Percentiles rank a stretch among this genome's conserved stretches.
Evolutionary conservation across 768 basidiomycete genomes (phyloP).

Genomic region (Cantharellus cinnabarinus): DNA sequence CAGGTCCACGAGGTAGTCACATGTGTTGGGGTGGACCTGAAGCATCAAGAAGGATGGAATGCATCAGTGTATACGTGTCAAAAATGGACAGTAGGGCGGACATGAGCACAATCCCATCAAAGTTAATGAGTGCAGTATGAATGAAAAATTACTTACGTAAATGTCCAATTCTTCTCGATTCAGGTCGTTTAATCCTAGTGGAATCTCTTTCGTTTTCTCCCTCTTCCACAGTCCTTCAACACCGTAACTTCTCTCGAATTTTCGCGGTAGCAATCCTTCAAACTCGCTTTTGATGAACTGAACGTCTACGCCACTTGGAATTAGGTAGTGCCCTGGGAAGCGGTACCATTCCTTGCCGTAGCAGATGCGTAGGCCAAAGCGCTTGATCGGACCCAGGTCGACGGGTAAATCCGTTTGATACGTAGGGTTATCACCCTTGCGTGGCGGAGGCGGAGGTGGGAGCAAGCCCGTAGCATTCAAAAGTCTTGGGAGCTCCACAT

Average conservation of each 20-base stretch:
- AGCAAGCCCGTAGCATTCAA: constrained; percentile 53
- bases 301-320: constrained; percentile 67
- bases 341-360: constrained; percentile 92
- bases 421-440: constrained; percentile 11
- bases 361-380: constrained; percentile 60
- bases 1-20: constrained; percentile 81
- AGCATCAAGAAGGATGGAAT: not conserved
- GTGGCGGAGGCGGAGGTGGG: constrained; percentile 12
- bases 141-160: constrained; percentile 37
- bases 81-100: not conserved
- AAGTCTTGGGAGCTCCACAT: constrained; percentile 58
- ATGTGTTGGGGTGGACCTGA: constrained; percentile 46
- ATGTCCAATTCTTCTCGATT: constrained; percentile 61
- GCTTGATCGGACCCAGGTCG: constrained; percentile 44
- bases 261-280: constrained; percentile 67
- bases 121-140: not conserved
- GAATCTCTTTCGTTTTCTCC: constrained; percentile 39
- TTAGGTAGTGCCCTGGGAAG: constrained; percentile 76
- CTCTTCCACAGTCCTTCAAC: constrained; percentile 29
- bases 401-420: constrained; percentile 26
- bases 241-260: constrained; percentile 31
- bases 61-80: not conserved
- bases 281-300: constrained; percentile 86
- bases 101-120: not conserved
- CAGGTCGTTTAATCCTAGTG: constrained; percentile 62